phyloP scores from a whole-genome alignment of 345 rosid species.

The Ailanthus altissimus region DNA sequence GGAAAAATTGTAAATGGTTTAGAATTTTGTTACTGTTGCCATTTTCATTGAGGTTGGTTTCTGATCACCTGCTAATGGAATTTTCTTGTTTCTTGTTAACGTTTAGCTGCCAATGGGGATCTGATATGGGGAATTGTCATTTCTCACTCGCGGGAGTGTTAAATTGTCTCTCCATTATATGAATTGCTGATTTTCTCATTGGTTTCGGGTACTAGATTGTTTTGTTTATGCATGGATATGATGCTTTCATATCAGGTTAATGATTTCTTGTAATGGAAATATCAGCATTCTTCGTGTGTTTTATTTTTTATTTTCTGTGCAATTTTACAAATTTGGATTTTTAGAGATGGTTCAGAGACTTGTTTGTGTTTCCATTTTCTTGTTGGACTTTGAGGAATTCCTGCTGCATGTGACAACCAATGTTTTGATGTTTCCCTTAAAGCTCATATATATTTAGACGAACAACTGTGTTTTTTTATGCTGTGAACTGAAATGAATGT shows the following conservation, averaged over 20 bases:
- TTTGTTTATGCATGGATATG: slow-evolving; percentile 8
- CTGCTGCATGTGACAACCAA: slow-evolving; percentile 4
- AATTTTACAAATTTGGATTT: slow-evolving; percentile 4
- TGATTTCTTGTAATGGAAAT: slow-evolving; percentile 3
- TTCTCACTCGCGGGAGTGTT: neutral
- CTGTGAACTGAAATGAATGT: neutral
- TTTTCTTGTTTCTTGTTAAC: neutral
- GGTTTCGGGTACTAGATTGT: neutral
- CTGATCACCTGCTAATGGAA: slow-evolving; percentile 1
- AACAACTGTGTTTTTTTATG: neutral
- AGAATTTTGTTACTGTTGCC: neutral
- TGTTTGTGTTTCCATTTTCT: neutral
- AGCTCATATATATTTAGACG: neutral
- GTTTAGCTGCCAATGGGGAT: slow-evolving; percentile 3
- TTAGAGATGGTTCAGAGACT: neutral
- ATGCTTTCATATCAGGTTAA: slow-evolving; percentile 8
- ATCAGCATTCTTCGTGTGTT: slow-evolving; percentile 10
- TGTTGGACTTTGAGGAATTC: neutral
- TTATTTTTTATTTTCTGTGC: neutral
- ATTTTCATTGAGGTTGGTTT: neutral
- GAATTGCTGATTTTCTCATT: neutral
- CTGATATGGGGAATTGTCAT: slow-evolving; percentile 3
- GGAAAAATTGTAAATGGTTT: slow-evolving; percentile 3
- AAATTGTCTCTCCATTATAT: neutral
- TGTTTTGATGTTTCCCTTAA: neutral